phyloP scores from a whole-genome alignment of 108 stramenopile species.

The Ochromonas danica region DNA sequence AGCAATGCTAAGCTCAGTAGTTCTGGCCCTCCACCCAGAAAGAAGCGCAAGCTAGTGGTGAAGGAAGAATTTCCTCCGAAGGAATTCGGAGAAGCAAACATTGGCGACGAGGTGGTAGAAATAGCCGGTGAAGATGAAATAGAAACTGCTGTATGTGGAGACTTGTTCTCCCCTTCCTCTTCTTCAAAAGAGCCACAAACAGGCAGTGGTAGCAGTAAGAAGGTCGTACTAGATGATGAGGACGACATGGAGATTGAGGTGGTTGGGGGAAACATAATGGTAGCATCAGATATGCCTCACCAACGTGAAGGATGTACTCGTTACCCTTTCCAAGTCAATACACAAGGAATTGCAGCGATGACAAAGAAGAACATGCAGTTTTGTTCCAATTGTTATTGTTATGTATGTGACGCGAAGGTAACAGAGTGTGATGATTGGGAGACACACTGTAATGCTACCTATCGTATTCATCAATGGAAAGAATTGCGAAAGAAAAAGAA shows the following conservation, averaged over 20 bases:
- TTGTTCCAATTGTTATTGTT: conserved; percentile 39
- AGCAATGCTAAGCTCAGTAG: too few relatives aligned
- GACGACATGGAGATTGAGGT: neutral
- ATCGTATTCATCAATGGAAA: neutral
- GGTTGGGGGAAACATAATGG: conserved; percentile 18
- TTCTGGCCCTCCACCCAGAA: too few relatives aligned
- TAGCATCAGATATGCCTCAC: conserved; percentile 35
- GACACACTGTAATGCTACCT: conserved; percentile 21
- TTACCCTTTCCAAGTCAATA: conserved; percentile 7
- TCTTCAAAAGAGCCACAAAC: neutral
- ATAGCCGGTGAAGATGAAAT: neutral
- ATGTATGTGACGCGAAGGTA: conserved; percentile 23
- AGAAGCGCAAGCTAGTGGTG: too few relatives aligned
- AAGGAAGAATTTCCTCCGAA: conserved; percentile 18
- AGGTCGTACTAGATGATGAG: neutral
- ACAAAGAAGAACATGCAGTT: neutral
- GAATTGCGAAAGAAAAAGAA: neutral
- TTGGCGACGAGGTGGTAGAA: conserved; percentile 28
- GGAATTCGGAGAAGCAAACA: conserved; percentile 25
- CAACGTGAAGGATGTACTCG: conserved; percentile 23
- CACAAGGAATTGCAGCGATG: neutral
- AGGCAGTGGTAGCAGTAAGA: neutral
- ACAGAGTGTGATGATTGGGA: neutral
- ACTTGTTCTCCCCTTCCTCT: neutral
- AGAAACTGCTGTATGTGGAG: neutral